phyloP scores from a whole-genome alignment of 305 asterid species.

The Fraxinus latifolia region DNA sequence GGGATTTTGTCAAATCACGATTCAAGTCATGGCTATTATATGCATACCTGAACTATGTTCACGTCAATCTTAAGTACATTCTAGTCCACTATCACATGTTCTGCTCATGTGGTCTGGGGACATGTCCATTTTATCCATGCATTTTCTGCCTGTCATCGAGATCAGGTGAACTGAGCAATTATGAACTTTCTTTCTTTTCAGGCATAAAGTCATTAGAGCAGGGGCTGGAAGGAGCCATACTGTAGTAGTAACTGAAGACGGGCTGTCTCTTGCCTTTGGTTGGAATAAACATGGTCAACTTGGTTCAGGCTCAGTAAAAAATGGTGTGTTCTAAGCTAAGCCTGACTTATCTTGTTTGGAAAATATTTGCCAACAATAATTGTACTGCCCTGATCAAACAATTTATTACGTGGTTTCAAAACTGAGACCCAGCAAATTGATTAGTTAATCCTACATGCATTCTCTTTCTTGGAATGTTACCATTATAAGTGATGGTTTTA shows the following conservation, averaged over 20 bases:
- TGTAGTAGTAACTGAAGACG: constrained; percentile 79
- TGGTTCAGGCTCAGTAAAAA: constrained; percentile 75
- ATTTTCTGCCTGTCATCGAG: background rate
- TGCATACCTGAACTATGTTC: background rate
- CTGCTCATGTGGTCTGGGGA: background rate
- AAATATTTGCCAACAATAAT: constrained; percentile 5
- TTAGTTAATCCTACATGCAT: constrained; percentile 2
- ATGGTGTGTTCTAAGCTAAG: constrained; percentile 45
- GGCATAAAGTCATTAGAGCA: constrained; percentile 69
- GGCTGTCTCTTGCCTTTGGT: constrained; percentile 75
- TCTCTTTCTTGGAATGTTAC: constrained; percentile 2
- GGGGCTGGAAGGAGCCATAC: constrained; percentile 87
- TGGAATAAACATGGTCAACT: constrained; percentile 96
- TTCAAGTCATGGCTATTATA: background rate
- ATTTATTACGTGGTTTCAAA: background rate
- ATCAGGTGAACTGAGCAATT: constrained; percentile 7
- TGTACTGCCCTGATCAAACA: background rate
- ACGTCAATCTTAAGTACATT: background rate
- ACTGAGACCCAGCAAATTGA: constrained; percentile 5
- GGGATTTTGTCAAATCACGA: background rate
- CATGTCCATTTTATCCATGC: background rate
- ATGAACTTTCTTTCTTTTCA: constrained; percentile 26
- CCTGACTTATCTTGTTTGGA: background rate
- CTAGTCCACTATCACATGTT: background rate
- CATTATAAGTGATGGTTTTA: background rate